phyloP scores from a whole-genome alignment of 83 land plant genomes.

The Larix sibirica region DNA sequence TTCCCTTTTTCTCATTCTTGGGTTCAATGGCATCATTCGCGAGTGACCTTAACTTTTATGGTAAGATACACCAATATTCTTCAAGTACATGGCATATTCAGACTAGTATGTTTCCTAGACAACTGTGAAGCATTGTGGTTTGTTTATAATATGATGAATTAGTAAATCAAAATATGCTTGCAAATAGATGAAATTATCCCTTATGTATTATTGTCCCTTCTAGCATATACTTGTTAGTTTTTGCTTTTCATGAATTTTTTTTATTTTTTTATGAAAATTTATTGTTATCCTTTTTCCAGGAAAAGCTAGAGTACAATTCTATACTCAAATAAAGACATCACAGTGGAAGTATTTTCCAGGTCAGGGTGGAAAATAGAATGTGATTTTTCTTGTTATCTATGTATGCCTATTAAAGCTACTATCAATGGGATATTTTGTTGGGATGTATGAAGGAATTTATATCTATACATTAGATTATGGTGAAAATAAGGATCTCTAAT shows the following conservation, averaged over 20 bases:
- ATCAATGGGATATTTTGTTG: no score
- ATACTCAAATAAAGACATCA: slow-evolving; percentile 79
- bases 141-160: not conserved
- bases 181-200: no score
- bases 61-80: slow-evolving; percentile 26
- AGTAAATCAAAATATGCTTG: no score
- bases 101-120: not conserved
- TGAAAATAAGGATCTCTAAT: no score
- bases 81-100: not conserved
- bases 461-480: no score
- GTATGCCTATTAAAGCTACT: slow-evolving; percentile 3
- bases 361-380: not conserved
- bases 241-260: no score
- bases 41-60: slow-evolving; percentile 88
- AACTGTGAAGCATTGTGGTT: not conserved
- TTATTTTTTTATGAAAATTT: not conserved
- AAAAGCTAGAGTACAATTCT: slow-evolving; percentile 85
- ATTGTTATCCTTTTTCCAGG: slow-evolving; percentile 34
- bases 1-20: slow-evolving; percentile 94
- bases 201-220: no score
- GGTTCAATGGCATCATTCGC: slow-evolving; percentile 93
- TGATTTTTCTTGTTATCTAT: not conserved
- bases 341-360: not conserved
- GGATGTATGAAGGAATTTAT: no score
- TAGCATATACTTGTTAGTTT: no score